These are phyloP conservation scores for Perkinsus olseni DNA, from an alignment of 169 alveolate genomes.

Conservation along the genomic window DNA sequence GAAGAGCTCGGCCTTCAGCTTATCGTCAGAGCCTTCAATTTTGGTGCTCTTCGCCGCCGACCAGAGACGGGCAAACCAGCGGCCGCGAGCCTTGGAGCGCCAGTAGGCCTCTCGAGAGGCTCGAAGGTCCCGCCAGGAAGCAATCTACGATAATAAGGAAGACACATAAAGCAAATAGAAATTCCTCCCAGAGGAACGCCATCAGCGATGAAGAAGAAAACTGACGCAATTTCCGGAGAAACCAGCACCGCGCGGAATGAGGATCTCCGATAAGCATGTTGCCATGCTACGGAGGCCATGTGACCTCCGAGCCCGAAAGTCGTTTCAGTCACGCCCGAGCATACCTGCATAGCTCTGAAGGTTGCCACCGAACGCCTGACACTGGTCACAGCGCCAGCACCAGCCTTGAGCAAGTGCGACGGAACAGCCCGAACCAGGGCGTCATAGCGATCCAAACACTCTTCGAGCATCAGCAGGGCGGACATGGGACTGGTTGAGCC, in stretches of 20 bases:
- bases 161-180: too few relatives aligned
- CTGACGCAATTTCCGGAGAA: too few relatives aligned
- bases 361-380: not conserved
- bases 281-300: too few relatives aligned
- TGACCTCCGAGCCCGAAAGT: too few relatives aligned
- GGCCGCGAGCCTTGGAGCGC: not conserved
- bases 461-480: not conserved
- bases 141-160: not conserved
- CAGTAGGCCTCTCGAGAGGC: not conserved
- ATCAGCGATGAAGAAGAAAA: too few relatives aligned
- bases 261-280: too few relatives aligned
- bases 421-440: not conserved
- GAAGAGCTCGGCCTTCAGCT: not conserved
- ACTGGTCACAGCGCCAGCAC: not conserved
- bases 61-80: not conserved
- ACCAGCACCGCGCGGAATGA: too few relatives aligned
- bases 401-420: not conserved
- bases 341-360: not conserved
- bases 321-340: not conserved
- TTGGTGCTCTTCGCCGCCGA: not conserved
- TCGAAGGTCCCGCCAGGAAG: not conserved
- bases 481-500: not conserved
- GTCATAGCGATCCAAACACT: not conserved
- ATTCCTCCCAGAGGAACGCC: too few relatives aligned
- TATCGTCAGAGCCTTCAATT: not conserved